Base-by-base conservation (phyloP, 140 eudicot species). In the Erigeron philadelphicus region DNA sequence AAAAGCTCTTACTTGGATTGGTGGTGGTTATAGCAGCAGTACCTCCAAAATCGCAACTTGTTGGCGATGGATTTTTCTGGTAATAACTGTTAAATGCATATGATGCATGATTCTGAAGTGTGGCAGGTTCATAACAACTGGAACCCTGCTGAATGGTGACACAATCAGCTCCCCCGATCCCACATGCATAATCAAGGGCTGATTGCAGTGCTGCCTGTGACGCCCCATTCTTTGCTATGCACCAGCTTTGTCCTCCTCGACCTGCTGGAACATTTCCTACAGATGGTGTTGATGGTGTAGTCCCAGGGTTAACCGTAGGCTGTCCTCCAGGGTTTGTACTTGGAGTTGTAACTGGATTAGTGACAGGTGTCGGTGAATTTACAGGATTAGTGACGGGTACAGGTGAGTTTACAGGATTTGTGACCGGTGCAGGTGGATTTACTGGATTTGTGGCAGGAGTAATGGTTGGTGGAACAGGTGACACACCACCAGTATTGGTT, bases 1-100 rank as follows among this genome's bases (percentile, higher is more conserved):
- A 47, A 7, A 50, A 45, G 13, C 9, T 31, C 49, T 83, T 85
- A 94, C 99, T 94, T 83, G 99, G 99, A 76, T 94, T 87, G 7
- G 69, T 58, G 64, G 78, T 85, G 59, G 95, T 88, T 16, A 84
- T 9, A 66, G 63, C 55, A 38, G 99, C 99, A 66, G 76, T 76
- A 7, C 99, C 97, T 3, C 95, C 99, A 72, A 94, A 94, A 54
- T 94, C 97, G 45, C 99, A 94, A 74, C 97, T 94, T 1, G 97
- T 83, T 25, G 78, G 81, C 4, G 31, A 79, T 0, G 97, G 95
- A 78, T 89, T 94, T 79, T 81, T 89, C 75, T 89, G 95, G 72
- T 85, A 94, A 56, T 89, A 89, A 76, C 84, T 87, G 66, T 94
- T 94, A 17, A 94, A 94, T 6, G 99, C 99, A 71, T 76, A 87